Conservation (phyloP, 371 early-diverging fungal genomes). For the Mucor indicus region DNA sequence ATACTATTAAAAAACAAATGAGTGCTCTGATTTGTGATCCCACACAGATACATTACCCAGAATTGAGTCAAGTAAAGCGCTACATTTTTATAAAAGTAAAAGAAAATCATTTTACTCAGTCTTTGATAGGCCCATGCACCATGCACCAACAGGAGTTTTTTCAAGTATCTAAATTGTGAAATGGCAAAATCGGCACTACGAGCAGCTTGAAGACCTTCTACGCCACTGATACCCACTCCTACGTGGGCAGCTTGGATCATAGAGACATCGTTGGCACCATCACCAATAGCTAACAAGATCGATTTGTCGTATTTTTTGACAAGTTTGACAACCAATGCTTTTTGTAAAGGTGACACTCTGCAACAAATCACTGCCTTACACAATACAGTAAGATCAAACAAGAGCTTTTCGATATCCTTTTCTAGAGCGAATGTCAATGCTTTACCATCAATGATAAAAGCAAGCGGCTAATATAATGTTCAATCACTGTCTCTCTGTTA, state of each 20-base stretch:
- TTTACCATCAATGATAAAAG: constrained; percentile 72
- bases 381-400: constrained; percentile 73
- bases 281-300: constrained; percentile 89
- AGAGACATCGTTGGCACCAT: constrained; percentile 98
- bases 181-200: constrained; percentile 96
- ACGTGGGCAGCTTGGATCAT: constrained; percentile 99
- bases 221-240: constrained; percentile 95
- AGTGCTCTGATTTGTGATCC: neutral
- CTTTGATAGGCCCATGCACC: constrained; percentile 94
- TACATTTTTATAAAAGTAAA: constrained; percentile 96
- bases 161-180: constrained; percentile 88
- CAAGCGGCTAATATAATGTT: constrained; percentile 47
- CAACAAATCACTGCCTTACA: constrained; percentile 91
- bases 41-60: constrained; percentile 58
- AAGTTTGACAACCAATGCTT: constrained; percentile 89
- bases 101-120: constrained; percentile 82
- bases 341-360: constrained; percentile 93
- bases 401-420: constrained; percentile 65
- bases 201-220: constrained; percentile 97
- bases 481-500: neutral
- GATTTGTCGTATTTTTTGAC: constrained; percentile 78
- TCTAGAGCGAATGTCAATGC: constrained; percentile 70
- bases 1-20: constrained; percentile 41
- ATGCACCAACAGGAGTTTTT: constrained; percentile 88
- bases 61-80: constrained; percentile 96